These are phyloP conservation scores for Raffaelea albimanens DNA, from an alignment of 2,329 filamentous ascomycete genomes.

Conservation along the genomic window DNA sequence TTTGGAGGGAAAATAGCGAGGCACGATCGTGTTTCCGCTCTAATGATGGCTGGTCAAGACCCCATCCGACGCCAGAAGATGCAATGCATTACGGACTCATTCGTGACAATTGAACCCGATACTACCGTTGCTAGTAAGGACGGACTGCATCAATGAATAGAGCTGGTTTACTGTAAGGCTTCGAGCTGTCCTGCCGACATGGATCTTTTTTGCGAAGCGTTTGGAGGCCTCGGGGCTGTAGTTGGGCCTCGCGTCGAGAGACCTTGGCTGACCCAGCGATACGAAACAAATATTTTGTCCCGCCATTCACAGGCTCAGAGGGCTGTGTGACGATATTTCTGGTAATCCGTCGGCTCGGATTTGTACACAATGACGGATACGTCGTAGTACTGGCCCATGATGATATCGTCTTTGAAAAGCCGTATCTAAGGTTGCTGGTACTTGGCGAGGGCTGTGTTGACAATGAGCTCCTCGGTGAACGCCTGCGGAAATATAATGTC, in stretches of 20 bases:
- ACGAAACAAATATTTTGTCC: neutral
- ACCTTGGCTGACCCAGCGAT: neutral
- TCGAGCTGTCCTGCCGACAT: neutral
- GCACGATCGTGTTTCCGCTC: no score
- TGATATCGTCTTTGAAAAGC: neutral
- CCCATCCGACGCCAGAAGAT: neutral
- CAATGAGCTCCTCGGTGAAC: constrained; percentile 17
- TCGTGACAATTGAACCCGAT: neutral
- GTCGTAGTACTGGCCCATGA: neutral
- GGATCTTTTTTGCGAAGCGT: neutral
- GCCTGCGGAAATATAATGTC: constrained; percentile 17
- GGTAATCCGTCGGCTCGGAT: neutral
- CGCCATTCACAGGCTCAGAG: neutral
- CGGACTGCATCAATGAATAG: neutral
- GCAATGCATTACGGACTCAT: neutral
- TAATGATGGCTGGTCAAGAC: neutral
- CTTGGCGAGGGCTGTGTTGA: constrained; percentile 12
- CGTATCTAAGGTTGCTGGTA: neutral
- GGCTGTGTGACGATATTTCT: neutral
- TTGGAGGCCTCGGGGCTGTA: no score
- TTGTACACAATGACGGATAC: neutral
- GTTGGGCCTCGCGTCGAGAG: neutral
- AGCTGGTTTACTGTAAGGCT: neutral
- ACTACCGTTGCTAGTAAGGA: neutral
- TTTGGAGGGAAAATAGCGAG: no score